A percentile compares a stretch with the other conserved stretches of the same genome.
Evolutionary conservation across 2,329 filamentous ascomycete species (phyloP).

Genomic region (Sporothrix humicola): DNA sequence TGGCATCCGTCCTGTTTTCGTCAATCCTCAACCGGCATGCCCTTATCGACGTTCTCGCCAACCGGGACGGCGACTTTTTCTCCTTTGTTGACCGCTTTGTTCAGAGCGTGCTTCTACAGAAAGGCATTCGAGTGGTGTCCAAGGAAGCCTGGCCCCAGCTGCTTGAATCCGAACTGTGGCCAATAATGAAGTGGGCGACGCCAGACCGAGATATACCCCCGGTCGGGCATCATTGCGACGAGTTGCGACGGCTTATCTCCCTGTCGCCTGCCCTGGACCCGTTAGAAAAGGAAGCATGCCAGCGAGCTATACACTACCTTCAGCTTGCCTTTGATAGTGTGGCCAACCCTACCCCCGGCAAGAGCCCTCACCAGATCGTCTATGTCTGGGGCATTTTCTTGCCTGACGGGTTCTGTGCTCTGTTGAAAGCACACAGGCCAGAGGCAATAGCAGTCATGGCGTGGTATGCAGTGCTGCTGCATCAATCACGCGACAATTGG

Average conservation of each 20-base stretch:
- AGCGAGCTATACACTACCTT: constrained; percentile 40
- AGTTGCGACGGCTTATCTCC: constrained; percentile 38
- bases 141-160: constrained; percentile 46
- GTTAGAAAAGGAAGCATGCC: constrained; percentile 38
- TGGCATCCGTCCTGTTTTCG: constrained; percentile 54
- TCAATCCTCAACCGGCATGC: constrained; percentile 53
- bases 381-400: constrained; percentile 48
- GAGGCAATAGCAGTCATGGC: constrained; percentile 51
- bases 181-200: constrained; percentile 43
- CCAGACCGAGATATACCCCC: constrained; percentile 20
- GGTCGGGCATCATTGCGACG: constrained; percentile 42
- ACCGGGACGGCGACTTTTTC: constrained; percentile 49
- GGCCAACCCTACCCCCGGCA: constrained; percentile 29
- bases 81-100: constrained; percentile 50
- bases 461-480: constrained; percentile 52
- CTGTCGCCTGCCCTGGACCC: constrained; percentile 32
- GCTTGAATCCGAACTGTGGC: constrained; percentile 45
- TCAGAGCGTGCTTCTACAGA: constrained; percentile 51
- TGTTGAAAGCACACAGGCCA: constrained; percentile 46
- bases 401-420: constrained; percentile 44
- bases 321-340: constrained; percentile 44
- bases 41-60: constrained; percentile 53
- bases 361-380: constrained; percentile 40
- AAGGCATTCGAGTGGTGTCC: constrained; percentile 50
- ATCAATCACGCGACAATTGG: constrained; percentile 46